A percentile compares a stretch with the other conserved stretches of the same genome.
These are phyloP conservation scores for Kentomonas sorsogonicus DNA, from an alignment of 208 protist genomes.

Conservation along the genomic window DNA sequence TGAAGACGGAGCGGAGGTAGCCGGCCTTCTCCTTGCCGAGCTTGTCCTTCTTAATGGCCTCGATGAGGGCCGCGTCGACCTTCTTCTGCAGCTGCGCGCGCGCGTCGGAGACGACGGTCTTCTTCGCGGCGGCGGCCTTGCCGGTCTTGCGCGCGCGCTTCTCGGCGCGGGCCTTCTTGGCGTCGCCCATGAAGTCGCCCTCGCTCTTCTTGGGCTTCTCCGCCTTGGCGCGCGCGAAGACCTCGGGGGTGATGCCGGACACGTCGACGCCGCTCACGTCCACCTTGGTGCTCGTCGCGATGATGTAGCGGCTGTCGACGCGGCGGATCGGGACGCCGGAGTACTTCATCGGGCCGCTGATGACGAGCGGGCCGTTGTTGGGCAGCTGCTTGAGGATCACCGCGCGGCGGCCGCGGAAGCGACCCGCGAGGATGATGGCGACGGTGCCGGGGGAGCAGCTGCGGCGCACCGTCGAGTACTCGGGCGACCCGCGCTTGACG, in stretches of 20 bases:
- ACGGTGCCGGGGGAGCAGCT: slow-evolving; percentile 24
- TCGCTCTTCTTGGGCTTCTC: slow-evolving; percentile 78
- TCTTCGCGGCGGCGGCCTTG: slow-evolving; percentile 59
- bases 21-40: slow-evolving; percentile 69
- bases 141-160: slow-evolving; percentile 63
- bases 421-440: slow-evolving; percentile 56
- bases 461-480: slow-evolving; percentile 29
- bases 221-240: slow-evolving; percentile 64
- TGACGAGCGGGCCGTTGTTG: slow-evolving; percentile 92
- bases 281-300: slow-evolving; percentile 97
- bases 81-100: slow-evolving; percentile 76
- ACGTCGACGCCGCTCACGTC: slow-evolving; percentile 89
- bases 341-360: slow-evolving; percentile 94
- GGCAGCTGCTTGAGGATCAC: slow-evolving; percentile 97
- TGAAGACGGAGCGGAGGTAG: slow-evolving; percentile 84
- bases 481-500: slow-evolving; percentile 25
- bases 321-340: slow-evolving; percentile 98
- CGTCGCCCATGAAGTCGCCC: slow-evolving; percentile 82
- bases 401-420: slow-evolving; percentile 95
- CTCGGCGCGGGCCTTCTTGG: slow-evolving; percentile 66
- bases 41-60: slow-evolving; percentile 65
- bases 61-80: slow-evolving; percentile 67
- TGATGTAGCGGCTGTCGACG: slow-evolving; percentile 96
- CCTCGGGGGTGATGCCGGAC: slow-evolving; percentile 49
- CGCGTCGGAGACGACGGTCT: slow-evolving; percentile 54